Conservation (phyloP, 2,329 filamentous ascomycete species). For the Aspergillus sp. region DNA sequence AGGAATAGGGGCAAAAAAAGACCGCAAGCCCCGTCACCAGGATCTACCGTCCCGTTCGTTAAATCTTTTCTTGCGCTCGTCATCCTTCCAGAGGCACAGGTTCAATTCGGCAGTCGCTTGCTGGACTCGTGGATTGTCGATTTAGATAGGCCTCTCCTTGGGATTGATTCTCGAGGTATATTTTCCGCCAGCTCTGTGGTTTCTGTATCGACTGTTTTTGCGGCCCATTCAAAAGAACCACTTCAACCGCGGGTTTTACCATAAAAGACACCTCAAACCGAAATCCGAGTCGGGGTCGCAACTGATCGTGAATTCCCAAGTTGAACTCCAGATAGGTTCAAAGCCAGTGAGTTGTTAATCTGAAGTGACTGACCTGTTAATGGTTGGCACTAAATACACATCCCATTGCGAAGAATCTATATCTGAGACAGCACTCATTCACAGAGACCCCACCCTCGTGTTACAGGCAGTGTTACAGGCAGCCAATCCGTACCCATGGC, state of each 20-base stretch:
- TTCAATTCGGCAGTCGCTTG: constrained; percentile 29
- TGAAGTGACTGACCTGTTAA: not conserved
- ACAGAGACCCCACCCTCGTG: constrained; percentile 22
- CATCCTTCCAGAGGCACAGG: constrained; percentile 22
- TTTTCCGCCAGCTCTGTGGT: not conserved
- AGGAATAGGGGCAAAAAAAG: constrained; percentile 16
- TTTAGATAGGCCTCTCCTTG: constrained; percentile 5
- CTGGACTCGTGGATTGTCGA: constrained; percentile 29
- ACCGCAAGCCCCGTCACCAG: not conserved
- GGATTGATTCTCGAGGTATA: constrained; percentile 1
- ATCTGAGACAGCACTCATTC: constrained; percentile 23
- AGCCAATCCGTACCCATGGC: constrained; percentile 29
- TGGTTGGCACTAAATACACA: constrained; percentile 10
- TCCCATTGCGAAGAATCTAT: constrained; percentile 14
- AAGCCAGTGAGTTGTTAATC: constrained; percentile 4
- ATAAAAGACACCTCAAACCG: not conserved
- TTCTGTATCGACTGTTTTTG: not conserved
- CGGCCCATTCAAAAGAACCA: not conserved
- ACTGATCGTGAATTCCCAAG: not conserved
- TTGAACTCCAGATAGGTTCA: not conserved
- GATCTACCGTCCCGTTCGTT: constrained; percentile 6
- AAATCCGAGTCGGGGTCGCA: not conserved
- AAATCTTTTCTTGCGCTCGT: constrained; percentile 17
- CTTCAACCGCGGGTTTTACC: not conserved
- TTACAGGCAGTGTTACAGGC: constrained; percentile 22